Evolutionary conservation across 2,329 filamentous ascomycete genomes (phyloP).

Genomic region (Neonectria neomacrospora): DNA sequence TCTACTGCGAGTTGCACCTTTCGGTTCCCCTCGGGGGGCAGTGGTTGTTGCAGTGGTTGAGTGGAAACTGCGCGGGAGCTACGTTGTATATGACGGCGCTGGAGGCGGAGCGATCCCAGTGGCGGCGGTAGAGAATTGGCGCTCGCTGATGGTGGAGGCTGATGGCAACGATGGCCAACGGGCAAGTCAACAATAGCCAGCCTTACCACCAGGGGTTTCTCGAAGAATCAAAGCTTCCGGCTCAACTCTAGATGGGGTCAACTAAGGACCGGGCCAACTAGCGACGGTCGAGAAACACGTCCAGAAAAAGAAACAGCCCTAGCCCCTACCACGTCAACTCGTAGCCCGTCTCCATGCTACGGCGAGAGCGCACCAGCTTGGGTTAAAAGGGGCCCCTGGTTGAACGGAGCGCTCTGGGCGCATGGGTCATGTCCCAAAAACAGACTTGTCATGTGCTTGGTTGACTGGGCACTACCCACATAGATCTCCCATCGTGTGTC

Average conservation of each 20-base stretch:
- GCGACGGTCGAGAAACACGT: neutral
- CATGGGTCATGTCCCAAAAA: constrained; percentile 15
- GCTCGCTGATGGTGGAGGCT: constrained; percentile 11
- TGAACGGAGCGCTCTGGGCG: constrained; percentile 6
- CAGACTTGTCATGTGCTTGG: constrained; percentile 4
- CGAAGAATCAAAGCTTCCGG: neutral
- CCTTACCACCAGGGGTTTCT: neutral
- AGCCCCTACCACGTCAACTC: neutral
- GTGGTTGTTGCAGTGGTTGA: constrained; percentile 19
- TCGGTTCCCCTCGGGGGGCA: neutral
- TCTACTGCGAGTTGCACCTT: neutral
- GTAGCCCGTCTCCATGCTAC: constrained; percentile 2
- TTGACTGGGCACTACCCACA: constrained; percentile 14
- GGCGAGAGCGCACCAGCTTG: constrained; percentile 1
- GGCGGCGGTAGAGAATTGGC: constrained; percentile 22
- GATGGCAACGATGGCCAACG: neutral
- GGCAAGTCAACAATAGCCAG: neutral
- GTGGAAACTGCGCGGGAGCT: constrained; percentile 10
- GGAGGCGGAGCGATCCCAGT: constrained; percentile 10
- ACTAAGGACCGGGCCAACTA: neutral
- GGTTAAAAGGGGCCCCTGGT: constrained; percentile 10
- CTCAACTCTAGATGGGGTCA: neutral
- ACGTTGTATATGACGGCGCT: constrained; percentile 19
- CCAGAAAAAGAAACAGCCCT: constrained; percentile 18
- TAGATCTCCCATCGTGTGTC: constrained; percentile 14